These are phyloP conservation scores for Micractinium conductrix DNA, from an alignment of 139 green algal genomes.

Conservation along the genomic window DNA sequence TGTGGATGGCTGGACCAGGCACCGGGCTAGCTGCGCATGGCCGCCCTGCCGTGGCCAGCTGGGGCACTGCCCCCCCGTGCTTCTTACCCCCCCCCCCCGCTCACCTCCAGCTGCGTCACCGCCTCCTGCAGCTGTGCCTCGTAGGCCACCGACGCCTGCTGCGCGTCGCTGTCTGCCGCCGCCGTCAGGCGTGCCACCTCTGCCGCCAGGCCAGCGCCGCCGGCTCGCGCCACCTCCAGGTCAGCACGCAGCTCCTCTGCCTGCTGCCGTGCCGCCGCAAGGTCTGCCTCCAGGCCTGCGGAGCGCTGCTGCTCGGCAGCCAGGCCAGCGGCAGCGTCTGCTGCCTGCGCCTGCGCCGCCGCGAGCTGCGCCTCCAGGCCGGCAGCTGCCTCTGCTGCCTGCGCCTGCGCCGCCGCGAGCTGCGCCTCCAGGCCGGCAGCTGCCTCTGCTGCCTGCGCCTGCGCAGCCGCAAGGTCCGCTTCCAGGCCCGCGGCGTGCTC, in stretches of 20 bases:
- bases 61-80: no score
- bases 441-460: background rate
- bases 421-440: background rate
- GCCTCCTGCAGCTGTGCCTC: slow-evolving; percentile 28
- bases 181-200: slow-evolving; percentile 7
- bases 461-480: background rate
- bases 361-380: background rate
- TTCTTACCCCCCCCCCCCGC: background rate
- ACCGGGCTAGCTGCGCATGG: background rate
- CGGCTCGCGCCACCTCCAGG: background rate
- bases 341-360: background rate
- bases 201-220: background rate
- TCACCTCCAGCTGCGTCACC: slow-evolving; percentile 53
- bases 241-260: background rate
- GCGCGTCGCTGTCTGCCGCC: slow-evolving; percentile 1
- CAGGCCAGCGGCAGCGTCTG: background rate
- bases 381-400: background rate
- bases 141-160: background rate
- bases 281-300: background rate
- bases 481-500: no score
- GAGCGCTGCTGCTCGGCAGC: slow-evolving; percentile 4
- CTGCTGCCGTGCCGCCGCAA: background rate
- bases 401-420: background rate
- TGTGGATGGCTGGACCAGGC: background rate
- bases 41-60: no score